Evolutionary conservation across 371 early-diverging fungal species (phyloP).

Genomic region (Syncephalastrum sp.): DNA sequence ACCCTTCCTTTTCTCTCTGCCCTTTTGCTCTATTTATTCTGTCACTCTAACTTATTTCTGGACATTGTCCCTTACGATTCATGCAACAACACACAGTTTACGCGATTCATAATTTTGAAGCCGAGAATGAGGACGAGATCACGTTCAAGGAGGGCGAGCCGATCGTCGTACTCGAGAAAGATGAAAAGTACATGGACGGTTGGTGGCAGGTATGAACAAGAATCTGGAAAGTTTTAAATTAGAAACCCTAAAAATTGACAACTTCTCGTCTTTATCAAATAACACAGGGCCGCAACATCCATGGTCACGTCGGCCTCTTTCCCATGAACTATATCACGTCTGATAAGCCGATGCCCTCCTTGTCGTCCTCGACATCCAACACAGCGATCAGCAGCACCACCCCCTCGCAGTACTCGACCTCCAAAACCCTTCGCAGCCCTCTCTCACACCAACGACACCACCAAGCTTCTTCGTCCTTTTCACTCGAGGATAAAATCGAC

Average conservation of each 20-base stretch:
- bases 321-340: conserved; percentile 64
- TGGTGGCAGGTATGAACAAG: conserved; percentile 80
- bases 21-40: neutral
- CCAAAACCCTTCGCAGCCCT: neutral
- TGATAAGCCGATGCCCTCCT: conserved; percentile 11
- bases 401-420: neutral
- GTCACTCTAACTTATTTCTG: conserved; percentile 1
- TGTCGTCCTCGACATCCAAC: conserved; percentile 11
- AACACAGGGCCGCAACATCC: conserved; percentile 56
- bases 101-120: conserved; percentile 67
- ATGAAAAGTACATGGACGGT: conserved; percentile 80
- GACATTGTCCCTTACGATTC: conserved; percentile 7
- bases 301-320: conserved; percentile 65
- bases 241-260: neutral
- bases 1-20: neutral
- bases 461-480: neutral
- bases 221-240: neutral
- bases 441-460: neutral
- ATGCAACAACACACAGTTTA: conserved; percentile 54
- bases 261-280: neutral
- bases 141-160: conserved; percentile 71
- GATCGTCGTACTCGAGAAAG: conserved; percentile 76
- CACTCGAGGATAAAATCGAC: conserved; percentile 18
- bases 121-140: conserved; percentile 81
- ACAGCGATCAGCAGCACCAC: conserved; percentile 6